These are phyloP conservation scores for Cenchrus fungigraminus DNA, from an alignment of 176 grass and related monocot species.

Conservation along the genomic window DNA sequence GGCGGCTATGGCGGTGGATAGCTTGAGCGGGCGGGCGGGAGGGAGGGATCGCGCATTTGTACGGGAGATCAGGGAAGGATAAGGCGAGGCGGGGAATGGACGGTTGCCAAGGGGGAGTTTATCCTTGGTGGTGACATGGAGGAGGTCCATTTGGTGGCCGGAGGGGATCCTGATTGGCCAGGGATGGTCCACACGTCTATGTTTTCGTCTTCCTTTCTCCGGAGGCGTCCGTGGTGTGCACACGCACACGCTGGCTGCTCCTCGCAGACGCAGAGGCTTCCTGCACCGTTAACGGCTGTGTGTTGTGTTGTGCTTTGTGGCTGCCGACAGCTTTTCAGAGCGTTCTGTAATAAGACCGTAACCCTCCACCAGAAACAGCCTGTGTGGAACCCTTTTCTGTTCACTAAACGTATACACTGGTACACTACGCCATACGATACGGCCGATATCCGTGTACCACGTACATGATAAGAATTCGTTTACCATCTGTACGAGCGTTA, in stretches of 20 bases:
- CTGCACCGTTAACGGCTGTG: not conserved
- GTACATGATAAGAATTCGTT: not conserved
- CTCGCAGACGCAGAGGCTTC: not conserved
- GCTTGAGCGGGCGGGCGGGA: conserved; percentile 28
- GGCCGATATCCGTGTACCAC: not conserved
- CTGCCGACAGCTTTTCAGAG: not conserved
- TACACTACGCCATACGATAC: not conserved
- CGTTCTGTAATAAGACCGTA: no score
- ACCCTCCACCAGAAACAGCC: no score
- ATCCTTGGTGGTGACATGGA: conserved; percentile 51
- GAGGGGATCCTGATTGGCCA: conserved; percentile 51
- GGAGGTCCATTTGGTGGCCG: conserved; percentile 48
- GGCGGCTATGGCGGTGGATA: conserved; percentile 24
- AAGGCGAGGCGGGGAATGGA: conserved; percentile 68
- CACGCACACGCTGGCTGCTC: conserved; percentile 20
- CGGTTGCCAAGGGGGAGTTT: conserved; percentile 57
- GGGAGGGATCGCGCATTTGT: conserved; percentile 45
- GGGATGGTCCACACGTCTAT: conserved; percentile 43
- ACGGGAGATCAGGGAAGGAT: conserved; percentile 61
- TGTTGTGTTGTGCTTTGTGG: not conserved
- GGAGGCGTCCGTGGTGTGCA: conserved; percentile 41
- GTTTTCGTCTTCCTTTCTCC: not conserved
- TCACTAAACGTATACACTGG: not conserved
- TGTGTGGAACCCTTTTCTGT: not conserved
- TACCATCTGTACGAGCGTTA: not conserved